Evolutionary conservation across 2,329 filamentous ascomycete species (phyloP), one percentile per base, ranked within the genome.

Genomic region (Endothia cerciana): DNA sequence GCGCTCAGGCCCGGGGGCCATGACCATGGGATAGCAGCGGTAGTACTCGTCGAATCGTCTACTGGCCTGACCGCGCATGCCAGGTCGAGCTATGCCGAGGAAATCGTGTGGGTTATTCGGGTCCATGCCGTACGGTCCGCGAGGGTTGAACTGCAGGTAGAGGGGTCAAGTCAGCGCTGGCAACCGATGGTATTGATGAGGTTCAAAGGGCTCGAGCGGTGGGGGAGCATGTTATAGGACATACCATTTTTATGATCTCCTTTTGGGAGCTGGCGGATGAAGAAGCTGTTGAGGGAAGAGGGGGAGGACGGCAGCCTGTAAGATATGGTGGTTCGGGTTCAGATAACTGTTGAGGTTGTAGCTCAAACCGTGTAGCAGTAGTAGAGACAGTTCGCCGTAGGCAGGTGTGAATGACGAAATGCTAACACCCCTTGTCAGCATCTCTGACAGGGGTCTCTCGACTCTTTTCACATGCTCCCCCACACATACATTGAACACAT

Each of bases 1-100:
- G 71, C 95, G 87, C 73, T 97, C 94, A 45, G 92, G 88, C 2
- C 94, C 94, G 15, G 94, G 93, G 69, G 97, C 88, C 94, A 99
- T 98, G 73, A 90, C 89, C 73, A 97, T 87, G 53, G 95, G 95
- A 75, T 98, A 99, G 83, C 94, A 97, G 74, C 95, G 90, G 80
- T 97, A 98, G 82, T 97, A 98, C 79, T 99, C 95, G 78, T 99
- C 94, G 81, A 99, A 99, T 68, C 94, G 92, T 73, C 93, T 91
- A 62, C 82, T 72, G 79, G 83, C 73, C 77, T 83, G 77, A 62
- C 83, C 79, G 66, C 84, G 81, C 72, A 74, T 73, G 65, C 79
- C 78, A 28, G 76, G 74, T 33, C 79, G 77, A 49, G 81, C 81
- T 78, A 84, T 80, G 74, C 80, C 80, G 73, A 80, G 82, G 73